phyloP scores from a whole-genome alignment of 2,329 filamentous ascomycete genomes.

The Claviceps sp. region DNA sequence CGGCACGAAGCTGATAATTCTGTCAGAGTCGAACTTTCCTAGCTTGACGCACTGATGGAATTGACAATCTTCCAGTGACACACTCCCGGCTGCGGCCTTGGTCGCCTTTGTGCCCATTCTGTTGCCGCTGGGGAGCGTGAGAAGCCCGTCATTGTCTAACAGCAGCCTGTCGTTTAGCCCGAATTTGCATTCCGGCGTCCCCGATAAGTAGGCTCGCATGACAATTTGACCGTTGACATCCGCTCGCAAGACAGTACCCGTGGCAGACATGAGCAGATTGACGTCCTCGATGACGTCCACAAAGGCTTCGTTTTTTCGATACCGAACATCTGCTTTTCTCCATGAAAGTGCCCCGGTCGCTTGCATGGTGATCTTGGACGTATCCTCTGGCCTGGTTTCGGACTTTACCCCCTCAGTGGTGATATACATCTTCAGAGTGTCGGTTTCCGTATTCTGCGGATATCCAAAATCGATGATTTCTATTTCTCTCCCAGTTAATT shows the following conservation, averaged over 20 bases:
- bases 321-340: slow-evolving; percentile 95
- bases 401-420: slow-evolving; percentile 98
- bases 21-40: slow-evolving; percentile 89
- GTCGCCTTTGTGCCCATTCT: slow-evolving; percentile 75
- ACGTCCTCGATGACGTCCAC: slow-evolving; percentile 99
- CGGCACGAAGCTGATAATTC: slow-evolving; percentile 93
- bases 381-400: slow-evolving; percentile 74
- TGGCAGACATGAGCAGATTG: slow-evolving; percentile 97
- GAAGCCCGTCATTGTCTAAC: slow-evolving; percentile 61
- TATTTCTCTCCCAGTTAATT: slow-evolving; percentile 19
- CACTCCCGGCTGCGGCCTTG: slow-evolving; percentile 86
- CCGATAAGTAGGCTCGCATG: slow-evolving; percentile 94
- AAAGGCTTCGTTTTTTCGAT: slow-evolving; percentile 98
- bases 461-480: slow-evolving; percentile 99
- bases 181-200: slow-evolving; percentile 97
- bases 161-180: slow-evolving; percentile 90
- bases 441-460: slow-evolving; percentile 96
- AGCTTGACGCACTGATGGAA: slow-evolving; percentile 99
- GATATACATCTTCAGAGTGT: slow-evolving; percentile 99
- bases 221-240: slow-evolving; percentile 96
- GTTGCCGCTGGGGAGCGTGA: slow-evolving; percentile 59
- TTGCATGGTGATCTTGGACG: slow-evolving; percentile 97
- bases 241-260: slow-evolving; percentile 82
- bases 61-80: slow-evolving; percentile 94
- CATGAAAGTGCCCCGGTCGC: slow-evolving; percentile 93